These are phyloP conservation scores for Thelonectria rubi DNA, from an alignment of 2,329 filamentous ascomycete genomes.

Conservation along the genomic window DNA sequence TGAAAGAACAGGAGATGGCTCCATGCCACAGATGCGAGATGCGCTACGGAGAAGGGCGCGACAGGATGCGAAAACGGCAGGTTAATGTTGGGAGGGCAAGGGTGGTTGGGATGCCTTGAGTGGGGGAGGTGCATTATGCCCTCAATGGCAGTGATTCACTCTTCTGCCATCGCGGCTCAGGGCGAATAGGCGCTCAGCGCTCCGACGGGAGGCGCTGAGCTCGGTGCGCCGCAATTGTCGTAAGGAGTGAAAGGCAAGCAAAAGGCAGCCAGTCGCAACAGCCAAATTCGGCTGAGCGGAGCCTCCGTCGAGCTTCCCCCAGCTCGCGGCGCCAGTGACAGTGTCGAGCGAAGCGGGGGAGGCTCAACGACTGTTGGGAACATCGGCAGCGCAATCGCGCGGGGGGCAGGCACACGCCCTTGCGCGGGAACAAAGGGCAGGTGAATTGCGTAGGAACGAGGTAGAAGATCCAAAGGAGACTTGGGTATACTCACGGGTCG, in stretches of 20 bases:
- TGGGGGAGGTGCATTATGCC: slow-evolving; percentile 13
- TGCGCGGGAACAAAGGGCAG: slow-evolving; percentile 16
- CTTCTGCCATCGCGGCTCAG: neutral
- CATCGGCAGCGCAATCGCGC: slow-evolving; percentile 32
- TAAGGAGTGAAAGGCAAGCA: neutral
- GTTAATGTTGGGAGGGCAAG: slow-evolving; percentile 18
- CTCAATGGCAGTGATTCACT: slow-evolving; percentile 20
- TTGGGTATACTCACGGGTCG: slow-evolving; percentile 61
- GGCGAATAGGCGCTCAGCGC: slow-evolving; percentile 13
- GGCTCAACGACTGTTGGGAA: slow-evolving; percentile 24
- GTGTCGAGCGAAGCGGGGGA: slow-evolving; percentile 33
- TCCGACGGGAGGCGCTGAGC: slow-evolving; percentile 1
- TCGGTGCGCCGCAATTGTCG: slow-evolving; percentile 14
- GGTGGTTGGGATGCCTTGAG: slow-evolving; percentile 22
- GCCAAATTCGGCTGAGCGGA: slow-evolving; percentile 38
- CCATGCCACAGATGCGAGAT: slow-evolving; percentile 30
- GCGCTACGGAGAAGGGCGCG: slow-evolving; percentile 9
- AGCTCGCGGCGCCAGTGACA: slow-evolving; percentile 28
- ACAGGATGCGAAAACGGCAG: slow-evolving; percentile 12
- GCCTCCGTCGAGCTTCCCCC: slow-evolving; percentile 24
- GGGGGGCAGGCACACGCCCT: slow-evolving; percentile 35
- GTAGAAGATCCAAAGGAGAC: slow-evolving; percentile 26
- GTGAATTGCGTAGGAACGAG: slow-evolving; percentile 31
- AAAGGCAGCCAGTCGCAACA: slow-evolving; percentile 25
- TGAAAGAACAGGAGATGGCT: slow-evolving; percentile 19